Evolutionary conservation across 768 basidiomycete species (phyloP).

Genomic region (Boletus eberwhitei): DNA sequence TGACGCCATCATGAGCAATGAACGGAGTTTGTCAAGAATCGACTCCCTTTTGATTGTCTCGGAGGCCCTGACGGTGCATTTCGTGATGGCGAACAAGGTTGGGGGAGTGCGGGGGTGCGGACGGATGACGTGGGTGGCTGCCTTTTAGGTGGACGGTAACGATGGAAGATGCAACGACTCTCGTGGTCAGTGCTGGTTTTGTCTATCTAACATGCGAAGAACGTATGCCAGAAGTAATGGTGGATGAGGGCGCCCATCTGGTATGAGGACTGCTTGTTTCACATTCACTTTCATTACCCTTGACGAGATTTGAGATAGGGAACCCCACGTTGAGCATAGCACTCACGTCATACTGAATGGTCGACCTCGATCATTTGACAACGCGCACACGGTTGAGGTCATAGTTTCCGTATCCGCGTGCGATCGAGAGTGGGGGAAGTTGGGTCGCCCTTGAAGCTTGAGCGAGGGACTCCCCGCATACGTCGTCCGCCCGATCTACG

Average conservation of each 20-base stretch:
- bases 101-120: constrained; percentile 20
- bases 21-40: neutral
- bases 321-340: constrained; percentile 10
- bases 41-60: constrained; percentile 12
- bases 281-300: neutral
- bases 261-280: neutral
- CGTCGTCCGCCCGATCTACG: constrained; percentile 2
- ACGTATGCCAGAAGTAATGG: constrained; percentile 5
- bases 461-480: neutral
- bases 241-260: neutral
- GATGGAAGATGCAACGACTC: constrained; percentile 7
- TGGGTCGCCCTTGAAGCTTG: neutral
- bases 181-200: constrained; percentile 1
- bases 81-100: constrained; percentile 13
- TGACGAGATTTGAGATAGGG: constrained; percentile 11
- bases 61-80: constrained; percentile 10
- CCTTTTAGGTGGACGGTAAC: neutral
- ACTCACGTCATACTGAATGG: constrained; percentile 4
- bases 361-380: constrained; percentile 8
- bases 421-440: constrained; percentile 5
- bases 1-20: constrained; percentile 14
- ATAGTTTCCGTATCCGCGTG: constrained; percentile 3
- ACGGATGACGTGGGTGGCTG: constrained; percentile 17
- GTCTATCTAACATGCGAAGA: constrained; percentile 16
- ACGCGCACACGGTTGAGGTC: constrained; percentile 2